These are phyloP conservation scores for Saccharomycopsis hybrid DNA, from an alignment of 1,139 yeast species.

Conservation along the genomic window DNA sequence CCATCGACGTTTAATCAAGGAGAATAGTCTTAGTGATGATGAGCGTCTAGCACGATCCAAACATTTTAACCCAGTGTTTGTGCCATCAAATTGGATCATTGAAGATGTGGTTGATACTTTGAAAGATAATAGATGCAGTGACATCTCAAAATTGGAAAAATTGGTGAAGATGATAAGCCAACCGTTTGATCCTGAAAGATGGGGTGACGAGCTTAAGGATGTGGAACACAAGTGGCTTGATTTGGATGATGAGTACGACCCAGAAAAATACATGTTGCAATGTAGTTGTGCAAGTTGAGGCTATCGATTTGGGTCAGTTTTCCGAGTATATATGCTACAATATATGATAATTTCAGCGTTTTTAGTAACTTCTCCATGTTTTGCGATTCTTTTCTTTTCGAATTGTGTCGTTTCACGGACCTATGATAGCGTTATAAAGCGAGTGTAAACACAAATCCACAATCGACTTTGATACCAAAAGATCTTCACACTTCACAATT, in stretches of 20 bases:
- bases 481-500: too few species aligned
- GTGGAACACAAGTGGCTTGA: constrained; percentile 21
- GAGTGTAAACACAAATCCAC: too few species aligned
- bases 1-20: constrained; percentile 6
- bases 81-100: constrained; percentile 81
- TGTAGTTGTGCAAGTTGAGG: constrained; percentile 20
- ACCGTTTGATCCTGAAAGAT: constrained; percentile 51
- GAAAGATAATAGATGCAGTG: constrained; percentile 28
- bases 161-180: constrained; percentile 54
- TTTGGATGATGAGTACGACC: constrained; percentile 21
- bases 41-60: constrained; percentile 38
- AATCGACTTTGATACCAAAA: too few species aligned
- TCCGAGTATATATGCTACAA: too few species aligned
- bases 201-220: constrained; percentile 42
- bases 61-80: constrained; percentile 63
- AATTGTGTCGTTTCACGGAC: too few species aligned
- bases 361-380: too few species aligned
- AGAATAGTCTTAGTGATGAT: constrained; percentile 5
- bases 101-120: constrained; percentile 65
- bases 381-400: too few species aligned
- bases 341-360: too few species aligned
- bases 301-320: too few species aligned
- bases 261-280: constrained; percentile 20
- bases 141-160: constrained; percentile 40
- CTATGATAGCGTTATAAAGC: too few species aligned